Evolutionary conservation across 1,284 basidiomycete species (phyloP), one percentile per base, ranked within the genome.

Genomic region (Sphagnurus paluster): DNA sequence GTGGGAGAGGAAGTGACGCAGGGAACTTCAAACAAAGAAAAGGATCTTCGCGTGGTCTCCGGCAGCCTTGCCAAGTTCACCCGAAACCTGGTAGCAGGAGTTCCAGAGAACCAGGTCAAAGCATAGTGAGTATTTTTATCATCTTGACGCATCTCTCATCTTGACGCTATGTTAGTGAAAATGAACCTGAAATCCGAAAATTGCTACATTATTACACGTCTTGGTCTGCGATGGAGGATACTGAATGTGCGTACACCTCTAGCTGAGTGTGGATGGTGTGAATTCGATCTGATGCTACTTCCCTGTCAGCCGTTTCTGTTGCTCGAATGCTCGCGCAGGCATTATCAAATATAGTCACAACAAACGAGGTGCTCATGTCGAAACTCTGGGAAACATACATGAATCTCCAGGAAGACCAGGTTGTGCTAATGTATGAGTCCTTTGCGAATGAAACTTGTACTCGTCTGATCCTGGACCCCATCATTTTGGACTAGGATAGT

Each of bases 291-390:
- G 29, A 39, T 41, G 26, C 35, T 30, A 36, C 54, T 39, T 53
- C 34, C 28, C 26, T 33, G 2, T 44, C 45, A 90, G 88, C 76
- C 40, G 73, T 77, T 49, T 62, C 70, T 3, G 67, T 72, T 26
- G 79, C 82, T 3, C 73, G 84, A 21, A 72, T 86, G 52, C 67
- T 88, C 24, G 71, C 80, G 2, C 88, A 91, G 62, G 68, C 82
- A 3, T 68, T 91, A 29, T 85, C 87, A 20, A 91, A 91, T 61
- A 69, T 88, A 24, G 75, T 90, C 35, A 89, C 88, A 2, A 68
- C 73, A 13, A 89, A 90, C 56, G 78, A 84, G 36, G 54, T 54
- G 5, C 69, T 87, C 30, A 70, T 80, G 46, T 59, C 70, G 2
- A 66, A 62, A 19, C 62, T 91, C 28, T 89, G 87, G 86, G 68